Evolutionary conservation across 306 rosid genomes (phyloP), one percentile per base, ranked within the genome.

Genomic region (Pueraria montana): DNA sequence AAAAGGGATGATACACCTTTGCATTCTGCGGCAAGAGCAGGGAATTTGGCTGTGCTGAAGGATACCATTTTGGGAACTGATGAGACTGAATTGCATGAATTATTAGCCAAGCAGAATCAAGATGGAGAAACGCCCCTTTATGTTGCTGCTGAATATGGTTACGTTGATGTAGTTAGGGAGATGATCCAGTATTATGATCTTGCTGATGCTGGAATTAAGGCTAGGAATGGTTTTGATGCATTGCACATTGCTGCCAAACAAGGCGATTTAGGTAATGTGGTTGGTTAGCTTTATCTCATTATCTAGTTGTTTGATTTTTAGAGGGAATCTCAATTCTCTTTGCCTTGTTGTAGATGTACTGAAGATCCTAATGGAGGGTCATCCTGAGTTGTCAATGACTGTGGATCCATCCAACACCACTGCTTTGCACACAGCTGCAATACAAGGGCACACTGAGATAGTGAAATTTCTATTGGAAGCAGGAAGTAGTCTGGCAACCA

Each of bases 221-320:
- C 99, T 8, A 85, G 98, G 82, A 96, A 96, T 49, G 97, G 99
- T 45, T 89, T 94, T 78, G 99, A 96, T 83, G 99, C 97, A 56
- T 91, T 92, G 61, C 99, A 94, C 88, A 92, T 96, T 86, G 98
- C 99, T 74, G 93, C 98, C 72, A 96, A 96, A 87, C 99, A 94
- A 83, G 99, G 99, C 45, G 93, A 92, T 88, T 58, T 94, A 84
- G 97, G 49, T 75, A 50, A 62, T 63, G 14, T 36, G 59, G 23
- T 72, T 66, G 14, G 17, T 64, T 34, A 64, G 21, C 24, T 32
- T 63, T 63, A 32, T 30, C 4, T 30, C 70, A 30, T 10, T 40
- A n/a, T 77, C 69, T 83, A 27, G 14, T 70, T 77, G 52, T 34
- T 72, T 46, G 72, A 17, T 49, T 80, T 77, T 53, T 11, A n/a